Percentiles rank a stretch among this genome's conserved stretches.
phyloP scores from a whole-genome alignment of 306 rosid species.

The Cucumis melo region DNA sequence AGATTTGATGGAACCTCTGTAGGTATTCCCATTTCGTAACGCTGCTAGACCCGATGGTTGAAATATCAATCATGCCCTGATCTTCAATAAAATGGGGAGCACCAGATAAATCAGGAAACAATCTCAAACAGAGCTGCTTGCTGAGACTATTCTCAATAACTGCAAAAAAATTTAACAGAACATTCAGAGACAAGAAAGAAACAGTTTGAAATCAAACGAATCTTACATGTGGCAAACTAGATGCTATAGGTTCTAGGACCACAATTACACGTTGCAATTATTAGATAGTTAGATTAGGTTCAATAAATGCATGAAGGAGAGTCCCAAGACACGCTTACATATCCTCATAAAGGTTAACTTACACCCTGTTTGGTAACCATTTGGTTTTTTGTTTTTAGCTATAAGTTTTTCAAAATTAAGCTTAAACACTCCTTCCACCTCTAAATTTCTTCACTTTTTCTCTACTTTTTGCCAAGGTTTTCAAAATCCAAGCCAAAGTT shows the following conservation, averaged over 20 bases:
- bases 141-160: slow-evolving; percentile 42
- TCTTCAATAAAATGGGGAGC: slow-evolving; percentile 23
- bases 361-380: no score
- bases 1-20: slow-evolving; percentile 34
- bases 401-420: no score
- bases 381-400: no score
- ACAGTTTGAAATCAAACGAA: background rate
- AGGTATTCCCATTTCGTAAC: slow-evolving; percentile 23
- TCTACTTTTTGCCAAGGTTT: no score
- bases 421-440: no score
- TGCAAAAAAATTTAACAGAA: slow-evolving; percentile 30
- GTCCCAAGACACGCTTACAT: background rate
- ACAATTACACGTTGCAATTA: background rate
- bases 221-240: background rate
- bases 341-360: background rate
- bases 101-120: slow-evolving; percentile 39
- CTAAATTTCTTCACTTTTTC: no score
- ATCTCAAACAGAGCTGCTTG: slow-evolving; percentile 42
- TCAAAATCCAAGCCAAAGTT: no score
- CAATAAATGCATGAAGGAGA: background rate
- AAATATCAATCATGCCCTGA: slow-evolving; percentile 26
- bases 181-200: slow-evolving; percentile 7
- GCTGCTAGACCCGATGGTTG: slow-evolving; percentile 1
- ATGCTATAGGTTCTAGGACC: background rate
- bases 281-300: background rate